These are phyloP conservation scores for Colletotrichum liaoningense DNA, from an alignment of 2,329 filamentous ascomycete species.

Conservation along the genomic window DNA sequence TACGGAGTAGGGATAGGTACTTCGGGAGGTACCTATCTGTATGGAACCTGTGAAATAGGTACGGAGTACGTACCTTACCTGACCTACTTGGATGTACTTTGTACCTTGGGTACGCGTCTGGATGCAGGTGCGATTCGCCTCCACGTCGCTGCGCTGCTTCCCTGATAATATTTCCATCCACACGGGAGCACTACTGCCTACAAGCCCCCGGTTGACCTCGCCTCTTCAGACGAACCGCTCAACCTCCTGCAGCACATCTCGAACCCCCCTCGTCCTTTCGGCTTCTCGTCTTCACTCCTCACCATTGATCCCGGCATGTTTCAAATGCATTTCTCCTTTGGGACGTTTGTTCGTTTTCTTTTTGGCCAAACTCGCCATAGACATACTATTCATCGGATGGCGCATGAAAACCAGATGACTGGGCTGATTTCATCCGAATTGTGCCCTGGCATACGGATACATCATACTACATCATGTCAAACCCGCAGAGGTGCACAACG, in stretches of 20 bases:
- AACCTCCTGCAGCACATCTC: slow-evolving; percentile 6
- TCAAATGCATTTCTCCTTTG: not conserved
- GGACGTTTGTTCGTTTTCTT: not conserved
- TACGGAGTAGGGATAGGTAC: not conserved
- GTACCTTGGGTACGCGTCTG: no score
- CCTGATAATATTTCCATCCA: slow-evolving; percentile 3
- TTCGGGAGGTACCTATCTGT: no score
- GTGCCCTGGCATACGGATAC: not conserved
- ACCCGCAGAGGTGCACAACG: not conserved
- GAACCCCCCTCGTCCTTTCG: not conserved
- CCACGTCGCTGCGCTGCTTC: not conserved
- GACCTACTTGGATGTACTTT: no score
- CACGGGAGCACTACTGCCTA: not conserved
- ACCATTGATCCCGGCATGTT: slow-evolving; percentile 16
- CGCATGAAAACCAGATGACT: not conserved
- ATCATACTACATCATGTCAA: not conserved
- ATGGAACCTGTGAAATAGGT: no score
- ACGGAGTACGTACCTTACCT: no score
- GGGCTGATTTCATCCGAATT: not conserved
- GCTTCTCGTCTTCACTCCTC: not conserved
- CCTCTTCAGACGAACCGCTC: slow-evolving; percentile 10
- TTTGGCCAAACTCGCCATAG: not conserved
- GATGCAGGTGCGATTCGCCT: not conserved
- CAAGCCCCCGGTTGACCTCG: not conserved
- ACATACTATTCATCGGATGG: not conserved